Evolutionary conservation across 2,329 filamentous ascomycete species (phyloP).

Genomic region (Macroventuria anomochaeta): DNA sequence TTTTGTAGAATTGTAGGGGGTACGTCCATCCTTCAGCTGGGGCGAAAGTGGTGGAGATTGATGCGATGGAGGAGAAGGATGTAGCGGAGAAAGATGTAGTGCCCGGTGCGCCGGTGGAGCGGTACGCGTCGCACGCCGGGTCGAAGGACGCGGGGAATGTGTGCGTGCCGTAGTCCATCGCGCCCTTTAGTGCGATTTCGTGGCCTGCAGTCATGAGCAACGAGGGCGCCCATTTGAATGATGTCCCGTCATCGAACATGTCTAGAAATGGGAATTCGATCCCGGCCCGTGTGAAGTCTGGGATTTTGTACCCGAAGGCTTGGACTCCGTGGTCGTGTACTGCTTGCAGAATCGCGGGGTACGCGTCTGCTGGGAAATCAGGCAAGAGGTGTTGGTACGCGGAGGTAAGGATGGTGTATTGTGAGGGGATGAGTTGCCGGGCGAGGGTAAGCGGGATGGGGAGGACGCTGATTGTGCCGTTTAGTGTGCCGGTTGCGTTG

Average conservation of each 20-base stretch:
- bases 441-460: slow-evolving; percentile 59
- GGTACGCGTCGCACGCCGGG: slow-evolving; percentile 60
- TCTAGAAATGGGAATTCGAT: slow-evolving; percentile 65
- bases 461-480: slow-evolving; percentile 60
- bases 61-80: slow-evolving; percentile 20
- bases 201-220: slow-evolving; percentile 57
- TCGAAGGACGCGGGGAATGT: slow-evolving; percentile 54
- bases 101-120: neutral
- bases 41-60: slow-evolving; percentile 27
- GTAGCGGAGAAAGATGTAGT: slow-evolving; percentile 29
- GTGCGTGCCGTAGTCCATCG: slow-evolving; percentile 55
- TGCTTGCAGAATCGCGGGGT: slow-evolving; percentile 60
- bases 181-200: slow-evolving; percentile 54
- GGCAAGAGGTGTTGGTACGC: slow-evolving; percentile 58
- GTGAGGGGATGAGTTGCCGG: slow-evolving; percentile 55
- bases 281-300: slow-evolving; percentile 58
- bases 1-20: slow-evolving; percentile 55
- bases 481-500: slow-evolving; percentile 60
- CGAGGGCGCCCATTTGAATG: slow-evolving; percentile 59
- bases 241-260: slow-evolving; percentile 57
- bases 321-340: slow-evolving; percentile 61
- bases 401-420: slow-evolving; percentile 59
- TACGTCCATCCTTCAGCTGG: slow-evolving; percentile 34
- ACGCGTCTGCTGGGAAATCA: slow-evolving; percentile 59
- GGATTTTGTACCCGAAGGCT: slow-evolving; percentile 51